Base-by-base conservation (phyloP, 2,329 filamentous ascomycete genomes). In the Pyrenophora seminiperda region DNA sequence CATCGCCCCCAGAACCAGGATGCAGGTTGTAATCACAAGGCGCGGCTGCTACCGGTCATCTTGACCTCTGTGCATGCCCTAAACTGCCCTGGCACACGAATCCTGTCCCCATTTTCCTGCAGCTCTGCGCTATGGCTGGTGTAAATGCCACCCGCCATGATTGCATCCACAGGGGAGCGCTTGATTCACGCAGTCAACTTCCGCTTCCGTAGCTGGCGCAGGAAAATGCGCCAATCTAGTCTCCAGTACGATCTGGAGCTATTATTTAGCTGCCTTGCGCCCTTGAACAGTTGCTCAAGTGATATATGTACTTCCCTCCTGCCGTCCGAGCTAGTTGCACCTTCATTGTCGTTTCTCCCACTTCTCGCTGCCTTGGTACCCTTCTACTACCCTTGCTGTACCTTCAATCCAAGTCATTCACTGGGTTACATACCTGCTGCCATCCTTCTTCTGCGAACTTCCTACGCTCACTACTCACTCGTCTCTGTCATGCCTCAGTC, bases 401-500 rank as follows among this genome's bases (percentile, higher is more conserved):
- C 37, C 45, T 56, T 32, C 43, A 43, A 42, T 18, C 34, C 11
- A 37, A 31, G 31, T 37, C 31, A 30, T 29, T 46, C 24, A 19
- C 24, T 3, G 10, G 9, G 7, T 27, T 9, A 27, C 24, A 27
- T 11, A 27, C 13, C 24, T 27, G 13, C 24, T 9, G 9, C 13
- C 10, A 9, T 9, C 22, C 22, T 9, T 20, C 24, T 31, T 20
- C 17, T 41, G 31, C 43, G 47, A 43, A 9, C 29, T 39, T 37
- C 32, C 37, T 17, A 53, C 36, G 39, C 24, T 49, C 29, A 46
- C 45, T 38, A 33, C 44, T 19, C 14, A 30, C 54, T 10, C 39
- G 33, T 24, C 18, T 43, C 41, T 29, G 54, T 10, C 48, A 86
- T 86, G 83, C 80, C 82, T 45, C 77, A 79, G 40, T 77, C 80